These are phyloP conservation scores for Ophiocordyceps camponoti-saundersi DNA, from an alignment of 2,329 filamentous ascomycete species.

Conservation along the genomic window DNA sequence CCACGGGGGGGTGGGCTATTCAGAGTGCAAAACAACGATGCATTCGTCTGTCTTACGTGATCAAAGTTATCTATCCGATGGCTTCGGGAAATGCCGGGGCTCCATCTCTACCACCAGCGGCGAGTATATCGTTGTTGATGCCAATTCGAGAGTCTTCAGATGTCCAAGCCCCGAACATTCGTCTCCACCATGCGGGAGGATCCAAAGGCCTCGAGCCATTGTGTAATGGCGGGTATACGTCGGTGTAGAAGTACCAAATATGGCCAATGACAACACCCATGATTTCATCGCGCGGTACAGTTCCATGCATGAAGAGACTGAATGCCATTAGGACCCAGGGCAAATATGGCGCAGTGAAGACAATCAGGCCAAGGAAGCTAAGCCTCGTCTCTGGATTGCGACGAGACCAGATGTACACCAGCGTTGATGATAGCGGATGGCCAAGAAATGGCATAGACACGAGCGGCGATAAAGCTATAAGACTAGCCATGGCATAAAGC, in stretches of 20 bases:
- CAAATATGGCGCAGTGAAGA: constrained; percentile 86
- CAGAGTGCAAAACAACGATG: no score
- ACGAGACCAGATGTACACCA: constrained; percentile 96
- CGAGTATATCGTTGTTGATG: constrained; percentile 46
- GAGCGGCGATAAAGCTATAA: constrained; percentile 69
- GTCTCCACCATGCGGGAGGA: constrained; percentile 77
- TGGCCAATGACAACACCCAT: constrained; percentile 91
- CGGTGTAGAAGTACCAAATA: constrained; percentile 94
- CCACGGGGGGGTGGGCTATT: no score
- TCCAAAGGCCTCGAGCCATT: constrained; percentile 73
- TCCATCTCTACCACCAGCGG: constrained; percentile 27
- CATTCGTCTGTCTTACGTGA: no score
- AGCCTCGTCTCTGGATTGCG: constrained; percentile 84
- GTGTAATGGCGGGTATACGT: constrained; percentile 87
- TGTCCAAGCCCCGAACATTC: constrained; percentile 54
- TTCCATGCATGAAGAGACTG: constrained; percentile 78
- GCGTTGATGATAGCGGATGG: constrained; percentile 77
- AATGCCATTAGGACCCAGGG: constrained; percentile 94
- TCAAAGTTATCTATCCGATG: neutral
- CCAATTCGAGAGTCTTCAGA: constrained; percentile 27
- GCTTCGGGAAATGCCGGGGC: neutral
- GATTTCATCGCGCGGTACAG: constrained; percentile 86
- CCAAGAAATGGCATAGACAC: constrained; percentile 88
- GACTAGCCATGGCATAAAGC: constrained; percentile 62
- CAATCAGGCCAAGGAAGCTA: constrained; percentile 73